Evolutionary conservation across 257 asterid species (phyloP).

Genomic region (Solanum chmielewskii): DNA sequence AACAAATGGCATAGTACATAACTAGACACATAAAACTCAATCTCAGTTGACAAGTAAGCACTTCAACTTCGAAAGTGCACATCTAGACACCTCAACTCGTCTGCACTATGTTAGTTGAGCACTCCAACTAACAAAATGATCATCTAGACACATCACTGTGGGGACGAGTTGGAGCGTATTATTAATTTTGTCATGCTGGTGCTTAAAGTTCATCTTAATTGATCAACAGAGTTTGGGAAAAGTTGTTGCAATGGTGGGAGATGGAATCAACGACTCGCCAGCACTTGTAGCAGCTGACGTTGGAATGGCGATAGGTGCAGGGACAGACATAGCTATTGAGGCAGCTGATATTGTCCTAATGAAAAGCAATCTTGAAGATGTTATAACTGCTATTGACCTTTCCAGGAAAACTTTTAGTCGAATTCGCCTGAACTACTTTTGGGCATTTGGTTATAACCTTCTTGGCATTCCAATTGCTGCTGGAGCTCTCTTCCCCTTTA

Average conservation of each 20-base stretch:
- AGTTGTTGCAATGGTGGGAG: slow-evolving; percentile 28
- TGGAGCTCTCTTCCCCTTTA: slow-evolving; percentile 18
- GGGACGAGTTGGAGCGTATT: not conserved
- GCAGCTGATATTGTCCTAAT: slow-evolving; percentile 29
- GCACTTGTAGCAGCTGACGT: slow-evolving; percentile 27
- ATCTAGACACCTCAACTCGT: not conserved
- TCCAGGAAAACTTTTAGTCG: slow-evolving; percentile 19
- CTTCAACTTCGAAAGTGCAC: not conserved
- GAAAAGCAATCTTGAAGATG: slow-evolving; percentile 28
- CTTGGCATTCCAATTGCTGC: slow-evolving; percentile 28
- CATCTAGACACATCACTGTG: not conserved
- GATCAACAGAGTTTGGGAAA: slow-evolving; percentile 4
- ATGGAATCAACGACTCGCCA: slow-evolving; percentile 28
- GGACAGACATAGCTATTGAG: slow-evolving; percentile 27
- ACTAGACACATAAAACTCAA: not conserved
- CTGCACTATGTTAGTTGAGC: not conserved
- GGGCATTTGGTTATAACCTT: slow-evolving; percentile 25
- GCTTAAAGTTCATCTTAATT: not conserved
- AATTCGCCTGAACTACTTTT: slow-evolving; percentile 20
- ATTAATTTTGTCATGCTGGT: not conserved
- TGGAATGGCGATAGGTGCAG: slow-evolving; percentile 30
- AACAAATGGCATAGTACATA: not conserved
- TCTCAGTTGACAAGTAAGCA: not conserved
- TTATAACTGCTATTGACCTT: slow-evolving; percentile 25
- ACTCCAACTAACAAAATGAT: not conserved